phyloP scores from a whole-genome alignment of 1,284 basidiomycete genomes.

The Inonotus obliquus region DNA sequence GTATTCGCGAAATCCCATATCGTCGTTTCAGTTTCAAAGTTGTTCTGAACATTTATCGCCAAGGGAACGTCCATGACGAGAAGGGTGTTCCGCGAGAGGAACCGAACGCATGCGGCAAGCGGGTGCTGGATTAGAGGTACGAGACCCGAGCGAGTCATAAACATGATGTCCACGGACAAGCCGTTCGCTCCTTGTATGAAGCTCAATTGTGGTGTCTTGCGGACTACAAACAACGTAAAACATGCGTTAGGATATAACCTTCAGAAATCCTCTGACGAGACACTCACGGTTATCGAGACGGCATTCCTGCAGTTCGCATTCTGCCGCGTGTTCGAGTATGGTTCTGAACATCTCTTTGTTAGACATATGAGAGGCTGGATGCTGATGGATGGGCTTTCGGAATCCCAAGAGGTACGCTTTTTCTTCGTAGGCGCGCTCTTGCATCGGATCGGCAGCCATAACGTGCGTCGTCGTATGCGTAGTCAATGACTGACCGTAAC shows the following conservation, averaged over 20 bases:
- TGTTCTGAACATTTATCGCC: background rate
- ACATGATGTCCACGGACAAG: background rate
- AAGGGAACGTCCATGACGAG: slow-evolving; percentile 9
- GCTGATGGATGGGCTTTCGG: slow-evolving; percentile 6
- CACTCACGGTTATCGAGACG: slow-evolving; percentile 13
- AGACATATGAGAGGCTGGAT: slow-evolving; percentile 2
- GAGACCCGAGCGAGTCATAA: slow-evolving; percentile 3
- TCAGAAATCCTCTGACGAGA: background rate
- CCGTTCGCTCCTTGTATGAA: background rate
- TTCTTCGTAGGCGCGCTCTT: slow-evolving; percentile 11
- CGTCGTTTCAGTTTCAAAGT: slow-evolving; percentile 12
- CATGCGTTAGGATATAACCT: background rate
- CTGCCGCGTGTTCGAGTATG: slow-evolving; percentile 12
- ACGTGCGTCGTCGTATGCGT: background rate
- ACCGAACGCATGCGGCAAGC: slow-evolving; percentile 13
- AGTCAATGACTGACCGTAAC: background rate
- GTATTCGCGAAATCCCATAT: slow-evolving; percentile 11
- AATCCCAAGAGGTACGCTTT: slow-evolving; percentile 8
- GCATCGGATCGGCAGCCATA: slow-evolving; percentile 2
- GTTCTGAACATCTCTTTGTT: slow-evolving; percentile 6
- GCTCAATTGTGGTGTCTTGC: background rate
- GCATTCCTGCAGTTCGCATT: slow-evolving; percentile 12
- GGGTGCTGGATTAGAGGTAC: slow-evolving; percentile 9
- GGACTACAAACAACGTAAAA: background rate
- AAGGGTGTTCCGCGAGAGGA: slow-evolving; percentile 4